A percentile compares a stretch with the other conserved stretches of the same genome.
Evolutionary conservation across 1,284 basidiomycete genomes (phyloP).

Genomic region (Cronartium ribicola): DNA sequence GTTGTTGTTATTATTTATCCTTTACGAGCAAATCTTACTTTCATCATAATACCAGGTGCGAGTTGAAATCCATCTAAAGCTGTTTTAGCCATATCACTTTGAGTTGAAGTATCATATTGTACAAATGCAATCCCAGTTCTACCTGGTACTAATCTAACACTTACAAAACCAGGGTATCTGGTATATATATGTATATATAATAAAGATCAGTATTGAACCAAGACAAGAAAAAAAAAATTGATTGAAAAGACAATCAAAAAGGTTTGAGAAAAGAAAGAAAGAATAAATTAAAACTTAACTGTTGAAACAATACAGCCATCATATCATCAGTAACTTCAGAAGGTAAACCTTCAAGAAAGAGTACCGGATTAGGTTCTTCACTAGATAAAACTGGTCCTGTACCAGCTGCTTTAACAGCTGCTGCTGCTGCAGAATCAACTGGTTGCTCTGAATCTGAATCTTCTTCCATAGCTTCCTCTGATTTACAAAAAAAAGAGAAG

Average conservation of each 20-base stretch:
- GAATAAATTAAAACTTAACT: slow-evolving; percentile 58
- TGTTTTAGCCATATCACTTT: slow-evolving; percentile 69
- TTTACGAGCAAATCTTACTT: slow-evolving; percentile 54
- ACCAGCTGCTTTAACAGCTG: slow-evolving; percentile 38
- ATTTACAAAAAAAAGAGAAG: neutral
- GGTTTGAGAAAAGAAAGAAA: neutral
- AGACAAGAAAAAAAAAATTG: neutral
- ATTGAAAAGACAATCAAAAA: neutral
- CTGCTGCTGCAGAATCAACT: slow-evolving; percentile 40
- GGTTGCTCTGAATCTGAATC: slow-evolving; percentile 42
- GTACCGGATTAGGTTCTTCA: slow-evolving; percentile 37
- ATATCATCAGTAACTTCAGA: slow-evolving; percentile 74
- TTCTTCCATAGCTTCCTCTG: slow-evolving; percentile 43
- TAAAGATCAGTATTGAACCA: neutral
- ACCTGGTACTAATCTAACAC: slow-evolving; percentile 64
- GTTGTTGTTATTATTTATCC: slow-evolving; percentile 2
- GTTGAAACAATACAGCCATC: slow-evolving; percentile 75
- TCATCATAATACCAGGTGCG: slow-evolving; percentile 75
- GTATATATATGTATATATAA: slow-evolving; percentile 8
- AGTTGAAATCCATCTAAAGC: slow-evolving; percentile 72
- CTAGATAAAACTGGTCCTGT: slow-evolving; percentile 39
- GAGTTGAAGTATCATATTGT: slow-evolving; percentile 65
- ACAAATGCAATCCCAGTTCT: slow-evolving; percentile 62
- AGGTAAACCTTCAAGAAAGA: slow-evolving; percentile 55
- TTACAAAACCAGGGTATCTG: slow-evolving; percentile 69